Base-by-base conservation (phyloP, 2,329 filamentous ascomycete species). In the Aspergillus fumigatus region DNA sequence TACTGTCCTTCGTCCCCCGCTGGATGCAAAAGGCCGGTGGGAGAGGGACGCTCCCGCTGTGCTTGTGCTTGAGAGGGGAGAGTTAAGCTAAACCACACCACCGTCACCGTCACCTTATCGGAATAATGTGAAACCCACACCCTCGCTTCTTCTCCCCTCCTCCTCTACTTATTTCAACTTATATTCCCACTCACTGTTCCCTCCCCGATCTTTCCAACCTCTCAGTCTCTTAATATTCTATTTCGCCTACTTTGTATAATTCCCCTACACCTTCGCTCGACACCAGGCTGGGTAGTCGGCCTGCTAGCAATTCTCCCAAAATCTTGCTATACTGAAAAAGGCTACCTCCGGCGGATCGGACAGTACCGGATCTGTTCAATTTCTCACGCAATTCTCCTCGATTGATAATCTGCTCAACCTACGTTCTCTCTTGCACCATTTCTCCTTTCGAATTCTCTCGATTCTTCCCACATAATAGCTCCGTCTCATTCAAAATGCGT, bases 401-500 rank as follows among this genome's bases (percentile, higher is more conserved):
- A 51, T 54, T 57, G 58, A 58, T 59, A 52, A 59, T 55, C 52
- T 57, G 52, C 23, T 43, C 38, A 38, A 27, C 26, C 32, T 43
- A 53, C 5, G 43, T 53, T 47, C 43, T 21, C 50, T 53, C 8
- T 23, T 2, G 17, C 14, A 47, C 48, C 38, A 48, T 55, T 52
- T 55, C 52, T 48, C 52, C 57, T 47, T 52, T 48, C 27, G 53
- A 52, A 52, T 51, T 53, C 53, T 59, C 48, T 53, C 19, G 11
- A 43, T 49, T 53, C 50, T 48, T 49, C 38, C 40, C 50, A 49
- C 43, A 53, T 48, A 48, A 52, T 48, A 45, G 53, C 55, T 43
- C 19, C 48, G 51, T 35, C 23, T 52, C 53, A 55, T 55, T 62
- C 65, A 75, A 62, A 66, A 78, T 79, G 76, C 75, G 70, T 66